Percentiles rank a stretch among this genome's conserved stretches.
phyloP scores from a whole-genome alignment of 108 stramenopile species.

The Poteriospumella lacustris region DNA sequence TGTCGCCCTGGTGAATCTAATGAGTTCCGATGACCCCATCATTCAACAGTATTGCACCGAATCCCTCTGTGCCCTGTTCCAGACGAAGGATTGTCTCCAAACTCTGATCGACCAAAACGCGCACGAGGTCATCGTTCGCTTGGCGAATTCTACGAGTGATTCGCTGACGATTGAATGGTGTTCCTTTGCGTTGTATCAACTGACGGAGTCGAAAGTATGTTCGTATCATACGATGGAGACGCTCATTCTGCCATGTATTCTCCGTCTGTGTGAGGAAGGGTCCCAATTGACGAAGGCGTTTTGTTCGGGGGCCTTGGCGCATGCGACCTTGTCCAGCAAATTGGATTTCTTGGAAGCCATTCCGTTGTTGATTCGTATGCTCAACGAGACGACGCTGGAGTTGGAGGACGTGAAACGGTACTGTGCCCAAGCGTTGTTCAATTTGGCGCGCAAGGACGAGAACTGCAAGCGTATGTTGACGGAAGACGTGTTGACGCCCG shows the following conservation, averaged over 20 bases:
- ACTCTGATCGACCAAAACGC: background rate
- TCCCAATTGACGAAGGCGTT: background rate
- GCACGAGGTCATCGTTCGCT: background rate
- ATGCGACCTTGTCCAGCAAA: background rate
- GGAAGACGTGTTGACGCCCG: background rate
- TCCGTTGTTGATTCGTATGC: conserved; percentile 22
- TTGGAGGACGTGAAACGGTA: conserved; percentile 6
- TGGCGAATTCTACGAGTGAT: background rate
- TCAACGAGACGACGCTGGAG: background rate
- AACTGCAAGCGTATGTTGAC: conserved; percentile 1
- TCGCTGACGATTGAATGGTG: conserved; percentile 17
- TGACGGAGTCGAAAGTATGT: background rate
- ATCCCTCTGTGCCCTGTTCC: conserved; percentile 19
- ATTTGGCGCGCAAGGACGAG: conserved; percentile 5
- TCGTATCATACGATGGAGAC: background rate
- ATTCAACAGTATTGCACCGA: conserved; percentile 17
- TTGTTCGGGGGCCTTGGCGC: background rate
- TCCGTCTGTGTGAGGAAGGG: background rate
- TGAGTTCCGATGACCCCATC: background rate
- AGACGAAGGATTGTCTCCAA: background rate
- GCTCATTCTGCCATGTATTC: background rate
- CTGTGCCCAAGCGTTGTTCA: conserved; percentile 4
- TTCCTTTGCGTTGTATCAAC: conserved; percentile 20
- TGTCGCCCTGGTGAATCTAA: background rate
- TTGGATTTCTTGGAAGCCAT: conserved; percentile 12